These are phyloP conservation scores for Dictyostelium discoideum DNA, from an alignment of 78 protist genomes.

Conservation along the genomic window DNA sequence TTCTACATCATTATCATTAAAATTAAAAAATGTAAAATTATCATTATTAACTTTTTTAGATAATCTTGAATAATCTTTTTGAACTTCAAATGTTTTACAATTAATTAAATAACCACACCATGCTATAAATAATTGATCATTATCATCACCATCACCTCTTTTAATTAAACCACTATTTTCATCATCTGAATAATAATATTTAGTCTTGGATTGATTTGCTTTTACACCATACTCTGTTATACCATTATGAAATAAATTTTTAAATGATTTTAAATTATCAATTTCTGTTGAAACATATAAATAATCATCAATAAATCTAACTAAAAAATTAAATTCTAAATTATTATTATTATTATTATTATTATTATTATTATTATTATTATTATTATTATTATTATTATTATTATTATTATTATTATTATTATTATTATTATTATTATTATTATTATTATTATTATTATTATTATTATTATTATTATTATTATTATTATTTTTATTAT, in stretches of 20 bases:
- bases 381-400: not conserved
- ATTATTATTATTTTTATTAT: not conserved
- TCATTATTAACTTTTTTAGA: not conserved
- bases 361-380: constrained; percentile 1
- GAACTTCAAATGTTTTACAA: constrained; percentile 19
- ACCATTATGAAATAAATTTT: not conserved
- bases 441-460: not conserved
- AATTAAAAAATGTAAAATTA: not conserved
- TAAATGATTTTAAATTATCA: not conserved
- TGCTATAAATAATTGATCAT: not conserved
- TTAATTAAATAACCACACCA: constrained; percentile 41
- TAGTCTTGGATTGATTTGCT: not conserved
- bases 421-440: not conserved
- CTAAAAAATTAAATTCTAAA: not conserved
- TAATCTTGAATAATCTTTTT: constrained; percentile 21
- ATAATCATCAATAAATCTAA: constrained; percentile 48
- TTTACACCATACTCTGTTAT: constrained; percentile 9
- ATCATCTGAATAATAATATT: not conserved
- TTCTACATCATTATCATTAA: not conserved
- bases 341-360: not conserved
- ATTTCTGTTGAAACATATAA: not conserved
- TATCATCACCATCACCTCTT: not conserved
- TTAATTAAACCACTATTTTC: not conserved
- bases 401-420: not conserved
- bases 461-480: not conserved